Evolutionary conservation across 495 filamentous ascomycete species (phyloP).

Genomic region (Sphaerosporella brunnea): DNA sequence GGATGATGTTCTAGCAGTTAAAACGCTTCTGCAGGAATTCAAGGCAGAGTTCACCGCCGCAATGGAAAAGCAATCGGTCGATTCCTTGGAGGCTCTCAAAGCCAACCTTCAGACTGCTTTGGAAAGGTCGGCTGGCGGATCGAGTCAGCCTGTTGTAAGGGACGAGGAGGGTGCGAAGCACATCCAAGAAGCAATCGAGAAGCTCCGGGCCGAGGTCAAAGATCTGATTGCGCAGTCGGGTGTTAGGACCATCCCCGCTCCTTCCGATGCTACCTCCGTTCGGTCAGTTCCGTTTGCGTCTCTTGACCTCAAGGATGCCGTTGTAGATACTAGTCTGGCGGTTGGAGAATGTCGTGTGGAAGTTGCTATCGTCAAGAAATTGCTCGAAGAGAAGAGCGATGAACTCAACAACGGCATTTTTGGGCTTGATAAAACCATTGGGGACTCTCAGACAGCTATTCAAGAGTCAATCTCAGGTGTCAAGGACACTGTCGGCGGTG

Average conservation of each 20-base stretch:
- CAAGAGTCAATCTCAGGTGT: conserved; percentile 12
- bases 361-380: conserved; percentile 18
- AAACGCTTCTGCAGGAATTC: conserved; percentile 35
- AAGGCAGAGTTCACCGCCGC: conserved; percentile 13
- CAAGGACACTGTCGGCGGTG: conserved; percentile 13
- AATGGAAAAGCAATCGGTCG: not conserved
- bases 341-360: conserved; percentile 29
- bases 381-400: conserved; percentile 22
- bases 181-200: conserved; percentile 36
- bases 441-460: conserved; percentile 11
- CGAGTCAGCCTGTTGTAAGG: not conserved
- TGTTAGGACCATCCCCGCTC: conserved; percentile 7
- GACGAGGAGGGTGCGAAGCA: not conserved
- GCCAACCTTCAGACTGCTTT: not conserved
- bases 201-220: conserved; percentile 43
- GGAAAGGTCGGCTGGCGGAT: not conserved
- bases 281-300: not conserved
- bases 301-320: conserved; percentile 10
- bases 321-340: conserved; percentile 30
- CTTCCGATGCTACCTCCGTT: not conserved
- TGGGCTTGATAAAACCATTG: conserved; percentile 9
- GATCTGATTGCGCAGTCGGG: conserved; percentile 37
- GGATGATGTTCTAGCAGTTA: conserved; percentile 36
- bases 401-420: conserved; percentile 15
- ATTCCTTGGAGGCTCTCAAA: conserved; percentile 3